Evolutionary conservation across 163 green algal species (phyloP), one percentile per base, ranked within the genome.

Genomic region (Scenedesmus sp.): DNA sequence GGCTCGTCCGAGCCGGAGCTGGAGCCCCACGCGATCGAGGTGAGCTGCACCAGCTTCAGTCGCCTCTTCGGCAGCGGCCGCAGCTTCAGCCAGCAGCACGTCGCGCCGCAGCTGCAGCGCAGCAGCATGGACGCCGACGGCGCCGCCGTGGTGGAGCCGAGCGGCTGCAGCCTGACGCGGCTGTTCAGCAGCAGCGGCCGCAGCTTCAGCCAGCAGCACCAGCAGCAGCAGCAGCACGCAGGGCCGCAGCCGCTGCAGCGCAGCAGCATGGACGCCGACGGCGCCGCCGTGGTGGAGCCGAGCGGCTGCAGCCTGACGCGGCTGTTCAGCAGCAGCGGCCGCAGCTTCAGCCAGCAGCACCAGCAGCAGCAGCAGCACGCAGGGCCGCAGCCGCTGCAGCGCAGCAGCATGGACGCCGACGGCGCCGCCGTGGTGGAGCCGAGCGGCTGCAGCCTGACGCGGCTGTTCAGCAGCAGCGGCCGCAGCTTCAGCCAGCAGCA

Each of bases 11-110:
- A n/a, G n/a, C n/a, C n/a, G n/a, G n/a, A n/a, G n/a, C n/a, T n/a
- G n/a, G n/a, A n/a, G n/a, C n/a, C n/a, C n/a, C n/a, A n/a, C n/a
- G n/a, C n/a, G n/a, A n/a, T n/a, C n/a, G n/a, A n/a, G n/a, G n/a
- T n/a, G n/a, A 63, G 54, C 56, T 44, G 28, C 56, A 39, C 18
- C 56, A 64, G 56, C 56, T 14, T n/a, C 56, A 64, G 56, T 29
- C 36, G 56, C 56, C 9, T 26, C 36, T 39, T 28, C 56, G 14
- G 56, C 56, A 64, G 56, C 56, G 11, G 26, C 11, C 17, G 56
- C 11, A 4, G 56, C 56, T n/a, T 28, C 56, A 3, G 9, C 15
- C 56, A 64, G 56, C 56, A 42, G 56, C 56, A 64, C 36, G 39
- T 22, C 15, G 28, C n/a, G 26, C 56, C 22, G 56, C 28, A 26